Percentiles rank a stretch among this genome's conserved stretches.
Conservation (phyloP, 225 moss, liverwort and hornwort species). For the Pseudisothecium myosuroides region DNA sequence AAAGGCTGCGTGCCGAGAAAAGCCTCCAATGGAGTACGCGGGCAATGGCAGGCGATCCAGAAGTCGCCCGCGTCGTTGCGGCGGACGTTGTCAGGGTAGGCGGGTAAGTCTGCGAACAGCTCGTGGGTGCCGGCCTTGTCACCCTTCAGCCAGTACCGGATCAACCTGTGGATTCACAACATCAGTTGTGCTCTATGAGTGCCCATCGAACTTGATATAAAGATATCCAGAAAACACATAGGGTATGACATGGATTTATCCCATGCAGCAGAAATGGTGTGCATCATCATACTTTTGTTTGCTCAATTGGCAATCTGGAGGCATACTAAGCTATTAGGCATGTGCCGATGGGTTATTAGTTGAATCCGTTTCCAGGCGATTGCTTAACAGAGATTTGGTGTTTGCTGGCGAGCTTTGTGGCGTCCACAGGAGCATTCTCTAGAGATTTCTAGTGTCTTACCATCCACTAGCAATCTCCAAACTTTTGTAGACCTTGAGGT, state of each 20-base stretch:
- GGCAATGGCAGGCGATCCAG: slow-evolving; percentile 70
- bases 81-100: slow-evolving; percentile 72
- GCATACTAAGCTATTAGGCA: background rate
- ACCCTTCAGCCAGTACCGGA: slow-evolving; percentile 80
- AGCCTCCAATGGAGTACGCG: slow-evolving; percentile 21
- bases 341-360: background rate
- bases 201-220: background rate
- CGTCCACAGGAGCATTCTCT: background rate
- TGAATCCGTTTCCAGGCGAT: background rate
- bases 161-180: slow-evolving; percentile 29
- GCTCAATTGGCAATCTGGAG: background rate
- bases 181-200: background rate
- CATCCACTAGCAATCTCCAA: background rate
- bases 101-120: slow-evolving; percentile 56
- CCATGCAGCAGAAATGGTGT: background rate
- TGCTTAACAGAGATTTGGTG: background rate
- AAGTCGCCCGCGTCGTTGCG: slow-evolving; percentile 75
- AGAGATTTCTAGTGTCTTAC: background rate
- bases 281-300: background rate
- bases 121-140: slow-evolving; percentile 64
- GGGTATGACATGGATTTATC: background rate
- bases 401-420: background rate
- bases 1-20: slow-evolving; percentile 41
- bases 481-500: background rate
- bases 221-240: background rate